A percentile compares a stretch with the other conserved stretches of the same genome.
Evolutionary conservation across 768 basidiomycete genomes (phyloP).

Genomic region (Podaxis sp.): DNA sequence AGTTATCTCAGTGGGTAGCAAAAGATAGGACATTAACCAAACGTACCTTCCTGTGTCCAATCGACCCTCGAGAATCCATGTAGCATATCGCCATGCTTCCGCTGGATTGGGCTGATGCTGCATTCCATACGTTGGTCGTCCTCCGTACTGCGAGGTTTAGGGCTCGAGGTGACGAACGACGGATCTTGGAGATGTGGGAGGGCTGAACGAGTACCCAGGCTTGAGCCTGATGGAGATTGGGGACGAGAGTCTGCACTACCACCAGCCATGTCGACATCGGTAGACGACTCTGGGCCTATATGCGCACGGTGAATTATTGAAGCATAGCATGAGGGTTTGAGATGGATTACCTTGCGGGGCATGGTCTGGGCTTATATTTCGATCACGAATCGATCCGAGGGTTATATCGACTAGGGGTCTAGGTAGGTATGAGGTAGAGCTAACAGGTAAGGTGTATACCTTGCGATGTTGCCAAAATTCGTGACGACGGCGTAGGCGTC

Average conservation of each 20-base stretch:
- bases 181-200: background rate
- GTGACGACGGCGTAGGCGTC: background rate
- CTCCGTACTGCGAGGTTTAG: background rate
- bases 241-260: background rate
- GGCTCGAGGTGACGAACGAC: background rate
- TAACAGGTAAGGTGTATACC: background rate
- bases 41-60: slow-evolving; percentile 6
- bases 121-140: background rate
- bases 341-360: background rate
- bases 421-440: background rate
- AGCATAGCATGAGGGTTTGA: background rate
- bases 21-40: background rate
- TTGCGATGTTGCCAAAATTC: background rate
- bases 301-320: background rate
- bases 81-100: background rate
- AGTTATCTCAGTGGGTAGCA: background rate
- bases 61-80: background rate
- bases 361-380: background rate
- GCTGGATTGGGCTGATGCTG: slow-evolving; percentile 1
- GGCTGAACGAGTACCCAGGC: background rate
- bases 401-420: background rate
- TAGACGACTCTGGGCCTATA: background rate
- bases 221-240: too few species aligned
- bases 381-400: background rate
- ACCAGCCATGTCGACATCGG: background rate